A percentile compares a stretch with the other conserved stretches of the same genome.
These are phyloP conservation scores for Pseudocercospora macadamiae DNA, from an alignment of 2,329 filamentous ascomycete genomes.

Conservation along the genomic window DNA sequence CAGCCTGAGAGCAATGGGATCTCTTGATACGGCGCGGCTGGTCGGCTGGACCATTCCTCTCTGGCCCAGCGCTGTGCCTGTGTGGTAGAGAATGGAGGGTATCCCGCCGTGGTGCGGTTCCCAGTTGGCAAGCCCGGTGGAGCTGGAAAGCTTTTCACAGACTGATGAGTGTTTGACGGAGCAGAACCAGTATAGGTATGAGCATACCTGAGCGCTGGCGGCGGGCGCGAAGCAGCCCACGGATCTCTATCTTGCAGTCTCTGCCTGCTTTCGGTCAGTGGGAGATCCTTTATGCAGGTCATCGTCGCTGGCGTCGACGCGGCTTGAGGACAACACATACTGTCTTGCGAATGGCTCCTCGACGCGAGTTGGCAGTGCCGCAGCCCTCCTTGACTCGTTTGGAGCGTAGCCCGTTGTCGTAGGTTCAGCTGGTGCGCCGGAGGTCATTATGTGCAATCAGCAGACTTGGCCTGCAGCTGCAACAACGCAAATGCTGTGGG, in stretches of 20 bases:
- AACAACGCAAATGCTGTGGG: constrained; percentile 27
- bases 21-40: constrained; percentile 29
- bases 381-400: constrained; percentile 30
- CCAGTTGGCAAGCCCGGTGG: constrained; percentile 29
- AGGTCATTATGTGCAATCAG: constrained; percentile 31
- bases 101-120: constrained; percentile 26
- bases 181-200: constrained; percentile 27
- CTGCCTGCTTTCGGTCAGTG: constrained; percentile 29
- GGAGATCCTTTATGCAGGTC: neutral
- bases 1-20: constrained; percentile 29
- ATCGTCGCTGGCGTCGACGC: constrained; percentile 7
- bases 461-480: constrained; percentile 29
- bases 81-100: constrained; percentile 27
- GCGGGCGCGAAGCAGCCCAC: constrained; percentile 32
- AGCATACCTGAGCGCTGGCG: constrained; percentile 34
- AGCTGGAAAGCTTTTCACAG: constrained; percentile 32
- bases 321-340: constrained; percentile 20
- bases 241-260: constrained; percentile 34
- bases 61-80: constrained; percentile 34
- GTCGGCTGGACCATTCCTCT: constrained; percentile 34
- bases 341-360: constrained; percentile 31
- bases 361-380: constrained; percentile 28
- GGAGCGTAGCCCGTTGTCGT: constrained; percentile 31
- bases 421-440: constrained; percentile 28
- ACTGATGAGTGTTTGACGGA: constrained; percentile 27